phyloP scores from a whole-genome alignment of 1,284 basidiomycete genomes.

The Rhizoctonia solani region DNA sequence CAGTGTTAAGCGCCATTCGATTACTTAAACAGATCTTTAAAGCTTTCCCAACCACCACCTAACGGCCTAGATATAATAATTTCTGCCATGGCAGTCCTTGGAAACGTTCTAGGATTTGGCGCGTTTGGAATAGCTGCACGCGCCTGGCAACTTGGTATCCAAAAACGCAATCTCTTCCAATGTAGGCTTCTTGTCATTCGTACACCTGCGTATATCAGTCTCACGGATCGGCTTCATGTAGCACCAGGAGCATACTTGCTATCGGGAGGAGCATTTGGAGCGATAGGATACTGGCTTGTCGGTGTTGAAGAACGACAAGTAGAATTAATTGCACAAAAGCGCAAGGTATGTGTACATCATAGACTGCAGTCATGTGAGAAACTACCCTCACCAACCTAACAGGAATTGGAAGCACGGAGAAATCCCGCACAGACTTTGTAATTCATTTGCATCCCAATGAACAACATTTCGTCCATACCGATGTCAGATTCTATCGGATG shows the following conservation, averaged over 20 bases:
- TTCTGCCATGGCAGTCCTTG: conserved; percentile 45
- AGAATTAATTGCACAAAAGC: conserved; percentile 35
- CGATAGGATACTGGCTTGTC: conserved; percentile 35
- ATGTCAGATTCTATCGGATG: too few species aligned
- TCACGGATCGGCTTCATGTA: neutral
- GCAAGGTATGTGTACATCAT: conserved; percentile 9
- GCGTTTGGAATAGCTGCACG: conserved; percentile 49
- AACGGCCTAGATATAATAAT: neutral
- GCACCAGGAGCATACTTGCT: conserved; percentile 34
- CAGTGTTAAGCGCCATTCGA: neutral
- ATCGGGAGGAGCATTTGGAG: conserved; percentile 34
- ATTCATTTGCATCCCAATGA: neutral
- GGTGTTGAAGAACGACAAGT: conserved; percentile 35
- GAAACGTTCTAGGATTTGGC: conserved; percentile 47
- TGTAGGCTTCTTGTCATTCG: conserved; percentile 41
- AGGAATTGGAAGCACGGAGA: conserved; percentile 23
- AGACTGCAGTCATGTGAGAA: too few species aligned
- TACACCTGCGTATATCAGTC: neutral
- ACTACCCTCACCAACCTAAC: neutral
- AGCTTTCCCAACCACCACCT: neutral
- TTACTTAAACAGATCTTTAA: too few species aligned
- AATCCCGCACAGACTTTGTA: conserved; percentile 14
- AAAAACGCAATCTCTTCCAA: conserved; percentile 46
- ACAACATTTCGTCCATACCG: neutral
- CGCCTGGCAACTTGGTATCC: conserved; percentile 48